Percentiles rank a stretch among this genome's conserved stretches.
Conservation (phyloP, 1,284 basidiomycete species). For the Moniliella sp. region DNA sequence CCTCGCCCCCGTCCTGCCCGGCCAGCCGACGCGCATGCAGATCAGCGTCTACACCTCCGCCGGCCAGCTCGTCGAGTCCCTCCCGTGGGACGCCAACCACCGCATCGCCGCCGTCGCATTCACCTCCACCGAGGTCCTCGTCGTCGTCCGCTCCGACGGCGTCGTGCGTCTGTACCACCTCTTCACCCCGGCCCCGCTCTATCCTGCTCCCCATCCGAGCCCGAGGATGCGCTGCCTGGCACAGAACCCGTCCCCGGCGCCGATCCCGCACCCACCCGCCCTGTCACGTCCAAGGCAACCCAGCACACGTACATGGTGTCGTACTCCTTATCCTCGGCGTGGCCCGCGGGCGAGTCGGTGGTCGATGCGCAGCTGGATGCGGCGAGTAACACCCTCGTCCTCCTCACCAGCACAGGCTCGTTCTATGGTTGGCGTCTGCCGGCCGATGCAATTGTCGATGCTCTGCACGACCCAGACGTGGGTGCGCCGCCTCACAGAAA, state of each 20-base stretch:
- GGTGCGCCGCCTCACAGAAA: too few species aligned
- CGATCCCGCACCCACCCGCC: slow-evolving; percentile 2
- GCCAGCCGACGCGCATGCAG: slow-evolving; percentile 42
- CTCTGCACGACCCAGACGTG: too few species aligned
- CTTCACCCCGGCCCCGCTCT: slow-evolving; percentile 15
- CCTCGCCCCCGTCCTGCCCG: slow-evolving; percentile 47
- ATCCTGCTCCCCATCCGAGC: slow-evolving; percentile 1
- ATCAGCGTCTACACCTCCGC: slow-evolving; percentile 39
- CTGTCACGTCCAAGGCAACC: too few species aligned
- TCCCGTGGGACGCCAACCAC: slow-evolving; percentile 53
- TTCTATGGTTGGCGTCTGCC: too few species aligned
- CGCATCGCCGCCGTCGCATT: slow-evolving; percentile 59
- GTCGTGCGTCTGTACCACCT: slow-evolving; percentile 72
- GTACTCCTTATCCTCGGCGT: too few species aligned
- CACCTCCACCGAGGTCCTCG: slow-evolving; percentile 56
- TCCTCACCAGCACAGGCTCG: too few species aligned
- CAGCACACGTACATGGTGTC: too few species aligned
- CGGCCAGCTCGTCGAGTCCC: slow-evolving; percentile 35
- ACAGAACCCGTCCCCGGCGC: slow-evolving; percentile 1
- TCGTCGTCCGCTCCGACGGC: slow-evolving; percentile 75
- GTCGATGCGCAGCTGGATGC: too few species aligned
- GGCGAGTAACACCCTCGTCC: too few species aligned
- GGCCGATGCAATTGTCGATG: too few species aligned
- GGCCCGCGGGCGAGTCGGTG: too few species aligned
- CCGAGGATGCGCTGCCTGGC: not conserved